Percentiles rank a stretch among this genome's conserved stretches.
These are phyloP conservation scores for Aspergillus luchuensis DNA, from an alignment of 2,329 filamentous ascomycete genomes.

Conservation along the genomic window DNA sequence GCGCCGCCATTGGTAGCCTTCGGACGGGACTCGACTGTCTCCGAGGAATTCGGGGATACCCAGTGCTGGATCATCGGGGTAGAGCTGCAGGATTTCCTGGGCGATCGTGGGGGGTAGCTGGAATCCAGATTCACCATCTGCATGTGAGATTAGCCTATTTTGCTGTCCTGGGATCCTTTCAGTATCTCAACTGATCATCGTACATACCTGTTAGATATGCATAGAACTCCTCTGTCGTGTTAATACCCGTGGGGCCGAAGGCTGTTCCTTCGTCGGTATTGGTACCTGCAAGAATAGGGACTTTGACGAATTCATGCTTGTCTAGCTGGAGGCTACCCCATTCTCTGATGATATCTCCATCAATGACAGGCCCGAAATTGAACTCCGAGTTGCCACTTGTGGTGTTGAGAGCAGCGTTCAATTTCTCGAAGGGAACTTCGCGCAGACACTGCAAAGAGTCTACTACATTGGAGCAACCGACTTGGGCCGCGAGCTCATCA, in stretches of 20 bases:
- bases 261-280: slow-evolving; percentile 67
- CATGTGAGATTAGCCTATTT: slow-evolving; percentile 15
- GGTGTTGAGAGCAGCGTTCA: slow-evolving; percentile 57
- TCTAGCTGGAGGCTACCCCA: slow-evolving; percentile 58
- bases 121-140: slow-evolving; percentile 29
- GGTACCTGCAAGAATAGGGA: slow-evolving; percentile 64
- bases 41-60: slow-evolving; percentile 52
- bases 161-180: background rate
- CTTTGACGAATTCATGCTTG: slow-evolving; percentile 62
- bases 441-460: slow-evolving; percentile 70
- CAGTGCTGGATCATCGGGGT: slow-evolving; percentile 55
- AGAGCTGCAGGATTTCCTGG: slow-evolving; percentile 50
- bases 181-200: background rate
- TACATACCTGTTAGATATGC: slow-evolving; percentile 38
- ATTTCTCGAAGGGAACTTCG: slow-evolving; percentile 57
- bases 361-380: slow-evolving; percentile 47
- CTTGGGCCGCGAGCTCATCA: slow-evolving; percentile 60
- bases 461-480: slow-evolving; percentile 58
- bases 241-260: slow-evolving; percentile 57
- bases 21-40: slow-evolving; percentile 33
- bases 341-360: slow-evolving; percentile 59
- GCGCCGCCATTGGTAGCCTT: slow-evolving; percentile 56
- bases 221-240: slow-evolving; percentile 57
- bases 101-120: slow-evolving; percentile 31
- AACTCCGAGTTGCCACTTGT: slow-evolving; percentile 41